Percentiles rank a stretch among this genome's conserved stretches.
These are phyloP conservation scores for Trichosporon sp. DNA, from an alignment of 1,284 basidiomycete species.

Conservation along the genomic window DNA sequence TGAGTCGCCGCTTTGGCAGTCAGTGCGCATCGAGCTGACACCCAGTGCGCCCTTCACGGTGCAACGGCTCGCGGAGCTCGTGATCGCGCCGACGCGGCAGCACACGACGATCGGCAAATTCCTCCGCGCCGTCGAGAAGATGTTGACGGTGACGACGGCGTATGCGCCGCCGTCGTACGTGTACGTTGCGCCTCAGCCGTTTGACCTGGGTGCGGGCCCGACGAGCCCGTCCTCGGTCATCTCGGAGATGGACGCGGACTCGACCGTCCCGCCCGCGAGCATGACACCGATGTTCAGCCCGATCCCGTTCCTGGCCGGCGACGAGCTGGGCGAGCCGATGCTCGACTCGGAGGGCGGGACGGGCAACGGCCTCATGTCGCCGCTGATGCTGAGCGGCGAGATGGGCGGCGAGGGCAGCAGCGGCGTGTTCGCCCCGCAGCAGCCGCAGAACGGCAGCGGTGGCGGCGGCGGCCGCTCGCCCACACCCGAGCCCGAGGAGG, in stretches of 20 bases:
- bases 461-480: constrained; percentile 25
- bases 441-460: constrained; percentile 7
- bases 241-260: constrained; percentile 20
- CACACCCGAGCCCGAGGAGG: constrained; percentile 43
- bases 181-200: constrained; percentile 21
- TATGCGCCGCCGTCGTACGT: constrained; percentile 41
- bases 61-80: constrained; percentile 85
- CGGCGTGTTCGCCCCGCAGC: constrained; percentile 6
- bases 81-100: constrained; percentile 62
- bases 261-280: constrained; percentile 40
- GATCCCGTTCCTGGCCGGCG: constrained; percentile 44
- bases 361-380: constrained; percentile 39
- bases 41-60: constrained; percentile 81
- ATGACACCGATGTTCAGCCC: constrained; percentile 49
- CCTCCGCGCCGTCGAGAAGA: constrained; percentile 79
- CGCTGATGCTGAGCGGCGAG: constrained; percentile 32
- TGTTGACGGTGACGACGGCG: constrained; percentile 74
- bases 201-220: neutral
- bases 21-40: neutral
- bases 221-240: neutral
- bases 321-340: constrained; percentile 19
- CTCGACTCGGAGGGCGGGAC: constrained; percentile 10
- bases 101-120: constrained; percentile 84
- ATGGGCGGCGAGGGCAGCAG: neutral
- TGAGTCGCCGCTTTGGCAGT: constrained; percentile 20